Evolutionary conservation across 2,329 filamentous ascomycete genomes (phyloP), one percentile per base, ranked within the genome.

Genomic region (Sphaerulina vaccinii): DNA sequence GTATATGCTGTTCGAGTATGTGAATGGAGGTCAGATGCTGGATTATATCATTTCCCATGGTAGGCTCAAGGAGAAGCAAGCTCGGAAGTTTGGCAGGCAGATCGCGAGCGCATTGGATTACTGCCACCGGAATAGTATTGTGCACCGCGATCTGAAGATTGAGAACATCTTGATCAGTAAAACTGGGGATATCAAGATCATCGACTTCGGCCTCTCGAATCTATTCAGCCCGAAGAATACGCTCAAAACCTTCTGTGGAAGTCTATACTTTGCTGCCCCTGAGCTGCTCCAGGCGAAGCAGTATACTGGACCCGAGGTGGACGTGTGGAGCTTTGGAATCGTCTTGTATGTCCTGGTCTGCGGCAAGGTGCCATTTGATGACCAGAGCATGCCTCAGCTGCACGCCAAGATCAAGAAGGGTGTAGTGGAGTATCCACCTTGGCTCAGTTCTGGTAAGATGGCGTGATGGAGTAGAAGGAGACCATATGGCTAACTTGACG

Each of bases 1-100:
- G 93, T 99, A 99, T 73, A 99, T 99, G 93, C 84, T 99, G 45
- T 99, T 96, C 68, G 93, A 99, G 74, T 96, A 93, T 70, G 93
- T 99, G 71, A 96, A 99, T 68, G 93, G 93, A 41, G 93, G 93
- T 15, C 93, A 99, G 74, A 97, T 99, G 93, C 84, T 99, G 56
- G 93, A 99, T 75, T 99, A 97, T 73, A 99, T 99, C 70, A 99
- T 99, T 68, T 96, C 91, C 3, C 93, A 99, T 67, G 93, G 92
- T 52, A 88, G 95, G 66, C 78, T 99, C 58, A 97, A 97, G 78
- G 93, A 99, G 75, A 97, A 97, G 73, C 92, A 96, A 72, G 93
- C 93, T 7, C 85, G 93, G 65, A 97, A 97, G 70, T 99, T 99
- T 70, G 95, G 90, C 60, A 87, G 93, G 35, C 93, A 99, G 73